These are phyloP conservation scores for Sambucus nigra DNA, from an alignment of 129 eudicot genomes.

Conservation along the genomic window DNA sequence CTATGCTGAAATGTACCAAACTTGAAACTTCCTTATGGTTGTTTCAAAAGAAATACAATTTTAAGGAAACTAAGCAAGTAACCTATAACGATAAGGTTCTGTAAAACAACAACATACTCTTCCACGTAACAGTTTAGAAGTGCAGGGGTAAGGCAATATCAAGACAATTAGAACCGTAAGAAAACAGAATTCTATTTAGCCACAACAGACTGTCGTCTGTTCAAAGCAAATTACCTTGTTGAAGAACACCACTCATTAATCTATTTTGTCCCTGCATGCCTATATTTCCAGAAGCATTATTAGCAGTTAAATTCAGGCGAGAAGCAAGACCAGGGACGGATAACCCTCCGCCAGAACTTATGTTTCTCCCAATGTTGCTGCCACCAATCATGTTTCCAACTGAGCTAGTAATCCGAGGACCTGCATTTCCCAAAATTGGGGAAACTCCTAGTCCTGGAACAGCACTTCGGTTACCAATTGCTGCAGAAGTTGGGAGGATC, in stretches of 20 bases:
- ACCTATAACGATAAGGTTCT: too few species aligned
- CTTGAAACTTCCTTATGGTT: too few species aligned
- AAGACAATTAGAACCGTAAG: too few species aligned
- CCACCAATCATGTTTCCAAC: conserved; percentile 70
- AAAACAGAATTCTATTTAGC: background rate
- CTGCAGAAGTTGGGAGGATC: conserved; percentile 71
- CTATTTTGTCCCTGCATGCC: conserved; percentile 79
- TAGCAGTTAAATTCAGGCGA: conserved; percentile 50
- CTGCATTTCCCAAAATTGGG: conserved; percentile 64
- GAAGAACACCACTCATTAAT: conserved; percentile 82
- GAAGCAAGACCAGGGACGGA: conserved; percentile 84
- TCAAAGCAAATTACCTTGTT: conserved; percentile 59
- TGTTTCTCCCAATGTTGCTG: conserved; percentile 67
- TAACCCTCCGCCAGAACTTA: conserved; percentile 78
- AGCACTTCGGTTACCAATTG: conserved; percentile 63
- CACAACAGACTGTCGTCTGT: background rate
- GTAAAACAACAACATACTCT: too few species aligned
- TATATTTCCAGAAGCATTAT: conserved; percentile 72
- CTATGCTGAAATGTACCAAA: too few species aligned
- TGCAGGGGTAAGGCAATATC: background rate
- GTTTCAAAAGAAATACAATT: too few species aligned
- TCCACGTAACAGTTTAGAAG: too few species aligned
- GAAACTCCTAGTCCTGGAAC: conserved; percentile 74
- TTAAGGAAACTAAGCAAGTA: too few species aligned
- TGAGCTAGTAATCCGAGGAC: conserved; percentile 60